Evolutionary conservation across 768 basidiomycete species (phyloP), one percentile per base, ranked within the genome.

Genomic region (Lactifluus echinatus): DNA sequence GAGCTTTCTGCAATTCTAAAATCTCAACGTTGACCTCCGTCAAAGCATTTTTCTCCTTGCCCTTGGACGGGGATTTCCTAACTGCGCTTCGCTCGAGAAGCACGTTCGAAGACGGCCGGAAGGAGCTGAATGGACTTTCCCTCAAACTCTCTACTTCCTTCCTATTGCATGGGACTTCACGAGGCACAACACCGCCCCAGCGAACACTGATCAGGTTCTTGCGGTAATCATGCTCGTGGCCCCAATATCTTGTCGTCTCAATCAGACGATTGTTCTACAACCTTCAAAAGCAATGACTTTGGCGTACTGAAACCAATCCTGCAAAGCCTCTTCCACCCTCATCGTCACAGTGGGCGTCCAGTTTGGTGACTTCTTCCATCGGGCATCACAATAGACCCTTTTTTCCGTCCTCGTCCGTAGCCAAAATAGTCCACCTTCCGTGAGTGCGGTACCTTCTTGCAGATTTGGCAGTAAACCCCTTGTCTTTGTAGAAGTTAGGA

Each of bases 391-490:
- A 43, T 14, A 48, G 19, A 61, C 28, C 23, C 62, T 43, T 43
- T 51, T 53, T 23, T 43, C 37, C 2, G 48, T 50, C 29, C 23
- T 52, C n/a, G 50, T 60, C 7, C 66, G 68, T 17, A 71, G 42
- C 74, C 74, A 77, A 59, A 71, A 74, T 12, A 64, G 47, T n/a
- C 48, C 26, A 19, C 39, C 55, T 48, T 59, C n/a, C 21, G 37
- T 23, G 63, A 66, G 50, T 34, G 26, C 24, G 3, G 75, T 48
- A 10, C 65, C 65, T n/a, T 64, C 70, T 66, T 84, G 83, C 7
- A 84, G 64, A 56, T 80, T 82, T 0, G 82, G 83, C 11, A 83
- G 65, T 10, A 75, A 63, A 3, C 72, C 72, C 12, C 68, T 65
- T 15, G 61, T 67, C 83, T 85, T 42, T 23, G 40, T n/a, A 53